Base-by-base conservation (phyloP, 352 stramenopile species). In the Phytopythium boreale region DNA sequence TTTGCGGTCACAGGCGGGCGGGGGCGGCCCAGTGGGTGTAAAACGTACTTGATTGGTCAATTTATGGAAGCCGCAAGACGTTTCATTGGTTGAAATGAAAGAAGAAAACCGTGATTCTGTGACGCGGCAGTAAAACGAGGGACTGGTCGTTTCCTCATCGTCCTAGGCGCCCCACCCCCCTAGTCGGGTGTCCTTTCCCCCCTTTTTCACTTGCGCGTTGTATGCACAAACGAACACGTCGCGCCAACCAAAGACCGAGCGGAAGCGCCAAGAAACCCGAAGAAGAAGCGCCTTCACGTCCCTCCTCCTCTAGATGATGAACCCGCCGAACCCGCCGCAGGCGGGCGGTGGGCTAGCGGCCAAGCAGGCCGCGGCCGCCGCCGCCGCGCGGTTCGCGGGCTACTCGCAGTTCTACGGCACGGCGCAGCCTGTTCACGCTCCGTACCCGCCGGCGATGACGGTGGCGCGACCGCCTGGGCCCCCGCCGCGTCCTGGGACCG, bases 331-430 rank as follows among this genome's bases (percentile, higher is more conserved):
- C 27, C 34, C 39, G 34, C 47, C 66, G 60, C 27, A 64, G 56
- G 63, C 68, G 50, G 56, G 39, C n/a, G 56, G 41, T 19, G 68
- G 65, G 0, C 65, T 77, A 0, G 62, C 69, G 10, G 71, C 71
- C 26, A 75, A 76, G 56, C 78, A 76, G 62, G 70, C 67, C 2
- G 59, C 76, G 8, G 73, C 70, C n/a, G 67, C 61, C 44, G 70
- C 75, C 14, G 77, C 71, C 64, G 75, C 66, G 58, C 80, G 70
- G 62, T 87, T 85, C 63, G 82, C 82, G 14, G 82, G 82, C 46
- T 91, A 89, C 61, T 75, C 82, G 20, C 80, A 83, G 29, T 89
- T 91, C 69, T 89, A 90, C 72, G 70, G 68, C 52, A 70, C 78
- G 12, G 66, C 75, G 2, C 52, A 56, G n/a, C 26, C 36, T 4